phyloP scores from a whole-genome alignment of 371 early-diverging fungal species.

The Rhizopus arrhizus region DNA sequence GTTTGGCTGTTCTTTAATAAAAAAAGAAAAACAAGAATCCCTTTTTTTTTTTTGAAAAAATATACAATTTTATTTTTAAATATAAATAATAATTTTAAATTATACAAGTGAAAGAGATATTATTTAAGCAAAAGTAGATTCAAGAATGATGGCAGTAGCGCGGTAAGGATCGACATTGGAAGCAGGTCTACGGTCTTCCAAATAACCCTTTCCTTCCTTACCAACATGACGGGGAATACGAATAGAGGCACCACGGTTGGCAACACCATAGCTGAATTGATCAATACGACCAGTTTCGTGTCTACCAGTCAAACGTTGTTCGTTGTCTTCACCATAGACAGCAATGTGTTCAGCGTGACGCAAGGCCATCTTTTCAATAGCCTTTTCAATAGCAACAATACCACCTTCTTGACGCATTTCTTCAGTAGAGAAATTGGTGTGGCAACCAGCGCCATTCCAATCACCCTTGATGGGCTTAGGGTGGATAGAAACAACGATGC shows the following conservation, averaged over 20 bases:
- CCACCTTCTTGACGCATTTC: conserved; percentile 66
- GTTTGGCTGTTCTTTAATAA: no score
- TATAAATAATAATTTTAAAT: no score
- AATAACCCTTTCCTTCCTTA: conserved; percentile 61
- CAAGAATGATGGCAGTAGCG: conserved; percentile 61
- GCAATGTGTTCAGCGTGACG: conserved; percentile 64
- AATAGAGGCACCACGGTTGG: conserved; percentile 70
- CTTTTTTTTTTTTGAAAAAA: no score
- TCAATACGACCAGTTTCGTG: conserved; percentile 66
- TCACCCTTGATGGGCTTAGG: conserved; percentile 64
- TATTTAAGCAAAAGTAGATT: conserved; percentile 41
- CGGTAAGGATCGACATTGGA: conserved; percentile 69
- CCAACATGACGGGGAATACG: conserved; percentile 68
- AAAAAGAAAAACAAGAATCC: no score
- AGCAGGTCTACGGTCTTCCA: conserved; percentile 67
- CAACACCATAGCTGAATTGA: conserved; percentile 63
- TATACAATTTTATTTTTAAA: no score
- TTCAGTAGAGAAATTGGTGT: conserved; percentile 60
- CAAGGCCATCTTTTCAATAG: conserved; percentile 56
- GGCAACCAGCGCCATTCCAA: conserved; percentile 62
- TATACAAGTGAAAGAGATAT: neutral
- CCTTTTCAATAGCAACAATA: conserved; percentile 55
- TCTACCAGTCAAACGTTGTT: conserved; percentile 61
- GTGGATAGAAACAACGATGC: conserved; percentile 55
- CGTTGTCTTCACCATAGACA: conserved; percentile 68